phyloP scores from a whole-genome alignment of 176 grass and related monocot genomes.

The Puccinellia tenuiflora region DNA sequence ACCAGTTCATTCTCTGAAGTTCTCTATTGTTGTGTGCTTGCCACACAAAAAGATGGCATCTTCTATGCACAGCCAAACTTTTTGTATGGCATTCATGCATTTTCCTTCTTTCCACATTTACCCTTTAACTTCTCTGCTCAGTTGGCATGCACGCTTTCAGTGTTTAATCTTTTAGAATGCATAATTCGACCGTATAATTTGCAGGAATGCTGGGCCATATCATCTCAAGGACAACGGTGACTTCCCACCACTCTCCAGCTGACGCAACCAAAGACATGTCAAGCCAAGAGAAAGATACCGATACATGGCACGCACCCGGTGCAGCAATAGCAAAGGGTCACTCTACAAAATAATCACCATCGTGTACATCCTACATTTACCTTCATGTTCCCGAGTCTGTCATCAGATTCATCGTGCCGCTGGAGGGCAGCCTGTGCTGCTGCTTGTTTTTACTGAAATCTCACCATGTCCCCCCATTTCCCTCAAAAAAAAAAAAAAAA shows the following conservation, averaged over 20 bases:
- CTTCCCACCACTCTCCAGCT: constrained; percentile 81
- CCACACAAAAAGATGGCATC: neutral
- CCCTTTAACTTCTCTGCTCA: neutral
- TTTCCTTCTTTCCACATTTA: neutral
- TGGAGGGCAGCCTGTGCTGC: neutral
- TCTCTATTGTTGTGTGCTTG: neutral
- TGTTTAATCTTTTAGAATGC: neutral
- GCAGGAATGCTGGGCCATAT: constrained; percentile 57
- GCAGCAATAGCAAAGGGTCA: neutral
- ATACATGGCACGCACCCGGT: neutral
- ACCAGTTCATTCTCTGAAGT: neutral
- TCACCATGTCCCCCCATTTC: neutral
- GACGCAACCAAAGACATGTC: neutral
- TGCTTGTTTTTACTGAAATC: neutral
- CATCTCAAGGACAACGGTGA: constrained; percentile 75
- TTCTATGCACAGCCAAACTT: neutral
- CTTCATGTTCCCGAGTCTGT: neutral
- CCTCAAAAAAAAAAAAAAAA: neutral
- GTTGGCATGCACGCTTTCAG: constrained; percentile 2
- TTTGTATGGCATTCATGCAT: neutral
- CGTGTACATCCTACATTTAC: constrained; percentile 6
- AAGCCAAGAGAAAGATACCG: constrained; percentile 11
- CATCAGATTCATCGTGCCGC: neutral
- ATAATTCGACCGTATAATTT: neutral
- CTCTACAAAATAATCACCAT: constrained; percentile 1